Evolutionary conservation across 352 stramenopile genomes (phyloP).

Genomic region (Globisporangium cederbergense): DNA sequence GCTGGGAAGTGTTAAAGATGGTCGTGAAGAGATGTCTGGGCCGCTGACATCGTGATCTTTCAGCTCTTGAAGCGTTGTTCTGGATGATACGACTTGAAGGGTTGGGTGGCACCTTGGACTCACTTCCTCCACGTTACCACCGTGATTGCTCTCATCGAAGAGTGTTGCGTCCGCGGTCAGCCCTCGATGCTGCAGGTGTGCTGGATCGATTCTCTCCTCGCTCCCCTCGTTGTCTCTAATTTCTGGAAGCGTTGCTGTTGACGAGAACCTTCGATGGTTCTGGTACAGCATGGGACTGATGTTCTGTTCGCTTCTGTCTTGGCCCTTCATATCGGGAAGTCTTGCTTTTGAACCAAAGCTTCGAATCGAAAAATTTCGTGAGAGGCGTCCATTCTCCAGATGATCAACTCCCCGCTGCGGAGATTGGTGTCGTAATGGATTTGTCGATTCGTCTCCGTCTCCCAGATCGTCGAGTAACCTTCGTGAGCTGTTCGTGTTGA

Average conservation of each 20-base stretch:
- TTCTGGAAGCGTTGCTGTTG: background rate
- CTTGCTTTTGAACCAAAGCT: background rate
- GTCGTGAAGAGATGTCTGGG: background rate
- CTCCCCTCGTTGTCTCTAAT: background rate
- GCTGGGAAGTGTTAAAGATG: background rate
- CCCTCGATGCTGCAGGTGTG: background rate
- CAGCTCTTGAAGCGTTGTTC: background rate
- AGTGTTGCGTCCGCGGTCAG: background rate
- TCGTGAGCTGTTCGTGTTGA: slow-evolving; percentile 7
- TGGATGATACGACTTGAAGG: slow-evolving; percentile 4
- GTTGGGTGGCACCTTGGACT: background rate
- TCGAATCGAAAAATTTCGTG: background rate
- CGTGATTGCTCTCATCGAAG: background rate
- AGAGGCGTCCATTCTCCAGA: background rate
- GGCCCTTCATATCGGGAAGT: background rate
- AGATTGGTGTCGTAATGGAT: background rate
- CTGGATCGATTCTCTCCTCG: background rate
- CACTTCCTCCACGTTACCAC: background rate
- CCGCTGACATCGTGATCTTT: background rate
- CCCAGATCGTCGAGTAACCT: background rate
- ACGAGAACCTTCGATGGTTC: slow-evolving; percentile 1
- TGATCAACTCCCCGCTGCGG: background rate
- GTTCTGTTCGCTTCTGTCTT: background rate
- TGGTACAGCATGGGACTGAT: background rate
- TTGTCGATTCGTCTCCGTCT: background rate